Evolutionary conservation across 2,329 filamentous ascomycete genomes (phyloP).

Genomic region (Sporothrix pseudoabietina): DNA sequence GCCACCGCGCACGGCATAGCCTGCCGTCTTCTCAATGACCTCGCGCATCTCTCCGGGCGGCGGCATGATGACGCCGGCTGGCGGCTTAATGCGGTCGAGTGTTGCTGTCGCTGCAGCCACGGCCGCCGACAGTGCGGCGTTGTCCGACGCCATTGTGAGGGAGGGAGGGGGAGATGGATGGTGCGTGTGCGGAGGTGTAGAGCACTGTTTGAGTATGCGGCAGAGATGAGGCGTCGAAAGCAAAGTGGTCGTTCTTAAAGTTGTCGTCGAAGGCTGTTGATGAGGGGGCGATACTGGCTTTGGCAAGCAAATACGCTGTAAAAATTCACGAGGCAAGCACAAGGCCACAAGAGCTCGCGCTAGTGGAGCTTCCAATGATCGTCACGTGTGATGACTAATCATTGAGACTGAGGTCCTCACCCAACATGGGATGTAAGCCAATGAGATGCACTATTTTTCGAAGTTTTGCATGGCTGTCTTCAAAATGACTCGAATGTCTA

Average conservation of each 20-base stretch:
- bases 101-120: slow-evolving; percentile 49
- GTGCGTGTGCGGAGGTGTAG: slow-evolving; percentile 18
- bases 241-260: background rate
- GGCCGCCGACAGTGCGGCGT: slow-evolving; percentile 47
- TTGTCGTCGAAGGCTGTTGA: background rate
- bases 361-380: background rate
- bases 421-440: background rate
- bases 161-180: background rate
- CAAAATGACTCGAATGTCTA: too few relatives aligned
- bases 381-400: slow-evolving; percentile 23
- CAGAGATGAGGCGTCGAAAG: background rate
- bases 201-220: background rate
- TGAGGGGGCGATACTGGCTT: background rate
- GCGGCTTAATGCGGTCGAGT: slow-evolving; percentile 73
- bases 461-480: too few relatives aligned
- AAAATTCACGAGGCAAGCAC: slow-evolving; percentile 19
- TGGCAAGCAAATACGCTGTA: background rate
- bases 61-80: slow-evolving; percentile 81
- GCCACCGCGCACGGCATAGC: slow-evolving; percentile 76
- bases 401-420: background rate
- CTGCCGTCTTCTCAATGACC: slow-evolving; percentile 90
- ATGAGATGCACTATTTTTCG: too few relatives aligned
- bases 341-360: background rate
- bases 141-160: slow-evolving; percentile 23
- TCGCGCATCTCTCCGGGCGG: slow-evolving; percentile 80